Base-by-base conservation (phyloP, 2,329 filamentous ascomycete genomes). In the Penicillium crustosum region DNA sequence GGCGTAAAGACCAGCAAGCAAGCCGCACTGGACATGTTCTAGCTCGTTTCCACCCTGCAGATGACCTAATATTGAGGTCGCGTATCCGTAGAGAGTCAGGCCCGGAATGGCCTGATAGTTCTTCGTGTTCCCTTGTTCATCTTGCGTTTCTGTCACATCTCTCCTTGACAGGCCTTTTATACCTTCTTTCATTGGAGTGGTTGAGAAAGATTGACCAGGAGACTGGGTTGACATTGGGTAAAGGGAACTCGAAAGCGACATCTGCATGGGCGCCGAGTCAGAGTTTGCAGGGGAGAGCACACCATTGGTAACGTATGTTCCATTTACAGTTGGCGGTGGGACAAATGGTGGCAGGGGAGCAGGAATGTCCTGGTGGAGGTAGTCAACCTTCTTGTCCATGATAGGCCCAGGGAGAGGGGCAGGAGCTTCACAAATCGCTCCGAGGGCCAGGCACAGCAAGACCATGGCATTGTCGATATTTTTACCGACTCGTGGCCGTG, bases 91-190 rank as follows among this genome's bases (percentile, higher is more conserved):
- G 71, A 97, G 97, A 31, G 92, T 89, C 57, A 97, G 79, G 0
- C 94, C 94, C 0, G 94, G 93, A 60, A 97, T 89, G 7, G 89
- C 83, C 67, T 97, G 92, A 50, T 94, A 82, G 69, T 96, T 96
- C 65, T 83, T 81, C 53, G 74, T 61, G 15, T 66, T 49, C 3
- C 62, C 72, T 17, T 52, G 62, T 7, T 51, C 44, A 17, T 71
- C 67, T 1, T 27, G 59, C 5, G 56, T 61, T 10, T 58, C 29
- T 41, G 63, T 61, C 31, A 43, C 53, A 51, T 53, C 48, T 15
- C 45, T 60, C 21, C 56, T 57, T 23, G 62, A 63, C 4, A 61
- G 54, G 27, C 61, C 61, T 48, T 55, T 9, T 12, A 55, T 29
- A 6, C 15, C 21, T 57, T 51, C 25, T 36, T 17, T 27, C 4